Base-by-base conservation (phyloP, 345 rosid genomes). In the Linum trigynum region DNA sequence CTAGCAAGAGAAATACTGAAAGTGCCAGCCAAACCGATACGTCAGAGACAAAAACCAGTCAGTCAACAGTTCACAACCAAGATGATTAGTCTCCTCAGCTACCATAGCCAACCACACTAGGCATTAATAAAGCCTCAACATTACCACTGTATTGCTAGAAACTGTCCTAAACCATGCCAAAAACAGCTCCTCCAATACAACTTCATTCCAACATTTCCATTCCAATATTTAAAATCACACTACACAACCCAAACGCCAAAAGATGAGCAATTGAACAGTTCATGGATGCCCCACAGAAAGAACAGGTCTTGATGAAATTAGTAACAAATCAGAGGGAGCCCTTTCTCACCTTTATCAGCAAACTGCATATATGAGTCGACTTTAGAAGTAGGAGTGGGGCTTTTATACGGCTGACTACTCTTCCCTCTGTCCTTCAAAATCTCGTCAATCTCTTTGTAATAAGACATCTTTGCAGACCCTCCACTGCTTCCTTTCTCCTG, bases 371-470 rank as follows among this genome's bases (percentile, higher is more conserved):
- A 91, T 36, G 95, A 74, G 74, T 91, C 97, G 69, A 87, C 88
- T 82, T 95, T 95, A n/a, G 86, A 65, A 73, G 82, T 57, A 35
- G 89, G 70, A 55, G 85, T 61, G 59, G 90, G 87, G 61, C 84
- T 76, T 82, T 90, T 92, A 51, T 76, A 92, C 71, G 14, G 59
- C 59, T 83, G 95, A 0, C 78, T 66, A 77, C 68, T 81, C 79
- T 87, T 95, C 64, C 79, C 80, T 78, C 99, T 85, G 74, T 86
- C 95, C 69, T 81, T 85, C 75, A 95, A 81, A 76, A 95, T 91
- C 67, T 89, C 97, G 62, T 91, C 99, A 80, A 95, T 91, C 80
- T 95, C 99, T 72, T 87, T 95, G 72, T 84, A 88, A 74, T 85
- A 88, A 7, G 96, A 86, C 97, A 88, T 94, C 82, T 88, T 94